These are phyloP conservation scores for Pseudozyma flocculosa DNA, from an alignment of 1,284 basidiomycete genomes.

Conservation along the genomic window DNA sequence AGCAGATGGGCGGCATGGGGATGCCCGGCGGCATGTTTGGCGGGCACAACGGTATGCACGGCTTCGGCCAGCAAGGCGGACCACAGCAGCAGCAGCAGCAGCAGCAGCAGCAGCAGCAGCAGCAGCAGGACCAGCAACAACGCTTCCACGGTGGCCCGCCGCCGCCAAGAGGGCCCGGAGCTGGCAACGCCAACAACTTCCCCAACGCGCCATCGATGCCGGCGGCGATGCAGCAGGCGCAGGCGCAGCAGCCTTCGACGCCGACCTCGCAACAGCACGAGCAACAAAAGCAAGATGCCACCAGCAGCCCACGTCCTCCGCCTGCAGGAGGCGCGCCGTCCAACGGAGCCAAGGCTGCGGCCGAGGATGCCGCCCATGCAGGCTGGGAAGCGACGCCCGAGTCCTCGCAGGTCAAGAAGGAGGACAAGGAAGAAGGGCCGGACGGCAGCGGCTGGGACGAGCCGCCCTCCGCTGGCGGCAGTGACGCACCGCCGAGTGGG, in stretches of 20 bases:
- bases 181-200: no score
- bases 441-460: conserved; percentile 9
- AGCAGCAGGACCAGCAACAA: conserved; percentile 4
- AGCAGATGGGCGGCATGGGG: conserved; percentile 14
- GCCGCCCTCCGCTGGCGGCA: conserved; percentile 1
- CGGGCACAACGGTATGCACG: conserved; percentile 10
- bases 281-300: no score
- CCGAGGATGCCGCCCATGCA: no score
- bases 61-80: conserved; percentile 2
- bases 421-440: conserved; percentile 4
- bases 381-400: no score
- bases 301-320: no score
- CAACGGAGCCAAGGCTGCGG: no score
- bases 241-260: conserved; percentile 8
- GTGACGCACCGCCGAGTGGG: neutral
- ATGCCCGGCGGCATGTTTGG: conserved; percentile 35
- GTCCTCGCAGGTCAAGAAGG: neutral
- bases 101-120: conserved; percentile 5
- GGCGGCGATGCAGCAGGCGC: no score
- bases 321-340: no score
- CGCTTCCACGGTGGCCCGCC: no score
- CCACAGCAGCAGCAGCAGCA: conserved; percentile 6
- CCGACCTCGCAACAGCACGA: conserved; percentile 6
- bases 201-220: no score
- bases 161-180: no score